Evolutionary conservation across 108 stramenopile genomes (phyloP).

Genomic region (Nitzschia sp.): DNA sequence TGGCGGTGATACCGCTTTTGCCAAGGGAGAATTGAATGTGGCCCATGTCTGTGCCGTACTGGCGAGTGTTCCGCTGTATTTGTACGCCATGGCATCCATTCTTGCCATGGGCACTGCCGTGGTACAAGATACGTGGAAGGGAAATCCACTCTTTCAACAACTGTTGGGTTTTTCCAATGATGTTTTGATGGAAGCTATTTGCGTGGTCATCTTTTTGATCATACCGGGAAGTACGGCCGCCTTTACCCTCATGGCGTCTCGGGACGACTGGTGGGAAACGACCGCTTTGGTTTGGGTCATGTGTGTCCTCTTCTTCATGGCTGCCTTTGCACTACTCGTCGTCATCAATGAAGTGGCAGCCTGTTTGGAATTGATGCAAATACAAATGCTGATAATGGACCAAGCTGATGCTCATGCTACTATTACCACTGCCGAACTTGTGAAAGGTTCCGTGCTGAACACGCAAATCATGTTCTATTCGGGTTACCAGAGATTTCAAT

Average conservation of each 20-base stretch:
- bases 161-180: constrained; percentile 18
- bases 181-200: constrained; percentile 31
- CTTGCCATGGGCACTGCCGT: constrained; percentile 66
- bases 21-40: neutral
- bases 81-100: constrained; percentile 52
- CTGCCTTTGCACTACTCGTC: constrained; percentile 38
- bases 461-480: constrained; percentile 7
- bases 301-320: constrained; percentile 28
- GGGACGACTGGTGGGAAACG: constrained; percentile 64
- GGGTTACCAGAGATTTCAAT: neutral
- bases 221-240: constrained; percentile 42
- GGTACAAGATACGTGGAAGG: constrained; percentile 46
- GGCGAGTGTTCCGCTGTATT: constrained; percentile 28
- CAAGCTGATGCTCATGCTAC: neutral
- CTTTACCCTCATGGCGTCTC: constrained; percentile 31
- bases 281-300: constrained; percentile 47
- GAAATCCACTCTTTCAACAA: constrained; percentile 44
- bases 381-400: no score
- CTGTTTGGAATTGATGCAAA: constrained; percentile 29
- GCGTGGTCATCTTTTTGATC: constrained; percentile 51
- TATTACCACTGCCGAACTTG: neutral
- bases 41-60: neutral
- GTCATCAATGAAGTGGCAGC: constrained; percentile 45
- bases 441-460: neutral
- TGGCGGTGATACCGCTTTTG: constrained; percentile 7